phyloP scores from a whole-genome alignment of 2,329 filamentous ascomycete genomes.

The Leptoxyphium fumago region DNA sequence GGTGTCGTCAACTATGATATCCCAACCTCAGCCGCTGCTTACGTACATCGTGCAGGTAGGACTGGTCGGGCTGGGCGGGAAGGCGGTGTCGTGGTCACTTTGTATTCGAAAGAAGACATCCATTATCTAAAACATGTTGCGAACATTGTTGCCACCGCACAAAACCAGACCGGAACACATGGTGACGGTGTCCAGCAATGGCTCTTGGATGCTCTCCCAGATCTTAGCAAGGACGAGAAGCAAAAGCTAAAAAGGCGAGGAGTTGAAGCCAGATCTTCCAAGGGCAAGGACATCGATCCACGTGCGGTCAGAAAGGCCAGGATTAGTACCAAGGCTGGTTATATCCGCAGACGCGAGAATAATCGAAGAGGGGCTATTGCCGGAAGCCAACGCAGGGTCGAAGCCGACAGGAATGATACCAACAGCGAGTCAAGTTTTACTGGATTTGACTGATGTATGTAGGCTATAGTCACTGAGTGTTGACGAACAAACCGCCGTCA shows the following conservation, averaged over 20 bases:
- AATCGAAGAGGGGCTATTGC: constrained; percentile 35
- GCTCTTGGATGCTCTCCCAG: constrained; percentile 76
- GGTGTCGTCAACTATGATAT: constrained; percentile 97
- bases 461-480: constrained; percentile 49
- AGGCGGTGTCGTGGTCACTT: constrained; percentile 79
- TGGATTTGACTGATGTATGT: constrained; percentile 23
- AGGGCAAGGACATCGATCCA: constrained; percentile 23
- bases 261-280: constrained; percentile 50
- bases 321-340: constrained; percentile 75
- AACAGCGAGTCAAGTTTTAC: constrained; percentile 24
- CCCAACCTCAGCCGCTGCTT: constrained; percentile 74
- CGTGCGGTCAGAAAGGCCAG: constrained; percentile 39
- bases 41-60: constrained; percentile 84
- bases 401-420: constrained; percentile 8
- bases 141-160: constrained; percentile 75
- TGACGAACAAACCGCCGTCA: constrained; percentile 81
- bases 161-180: constrained; percentile 43
- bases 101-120: constrained; percentile 92
- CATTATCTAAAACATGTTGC: constrained; percentile 80
- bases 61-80: constrained; percentile 78
- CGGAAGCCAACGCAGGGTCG: constrained; percentile 21
- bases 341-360: constrained; percentile 53
- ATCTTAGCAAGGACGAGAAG: constrained; percentile 68
- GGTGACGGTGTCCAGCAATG: constrained; percentile 56
- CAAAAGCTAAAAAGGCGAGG: constrained; percentile 70